These are phyloP conservation scores for Linnemannia exigua DNA, from an alignment of 192 early-diverging fungal species.

Conservation along the genomic window DNA sequence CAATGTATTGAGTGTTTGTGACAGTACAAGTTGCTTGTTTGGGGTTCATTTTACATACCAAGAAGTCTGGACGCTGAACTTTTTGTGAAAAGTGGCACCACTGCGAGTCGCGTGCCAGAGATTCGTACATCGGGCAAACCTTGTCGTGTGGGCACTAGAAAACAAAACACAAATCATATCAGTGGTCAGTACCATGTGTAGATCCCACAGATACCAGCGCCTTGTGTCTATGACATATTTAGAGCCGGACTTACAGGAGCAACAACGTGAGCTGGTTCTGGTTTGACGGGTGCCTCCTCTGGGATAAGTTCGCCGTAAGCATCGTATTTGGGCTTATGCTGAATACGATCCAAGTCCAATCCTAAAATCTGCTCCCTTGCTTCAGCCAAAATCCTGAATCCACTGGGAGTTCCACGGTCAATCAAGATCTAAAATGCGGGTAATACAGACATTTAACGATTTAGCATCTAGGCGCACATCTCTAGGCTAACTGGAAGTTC, in stretches of 20 bases:
- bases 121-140: constrained; percentile 75
- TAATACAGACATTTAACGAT: too few species aligned
- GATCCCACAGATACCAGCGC: too few species aligned
- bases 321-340: constrained; percentile 42
- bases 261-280: constrained; percentile 72
- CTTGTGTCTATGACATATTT: background rate
- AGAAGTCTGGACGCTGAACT: constrained; percentile 68
- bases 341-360: constrained; percentile 46
- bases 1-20: too few species aligned
- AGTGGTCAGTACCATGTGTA: too few species aligned
- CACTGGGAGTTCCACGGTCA: constrained; percentile 84
- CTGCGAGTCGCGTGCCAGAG: constrained; percentile 55
- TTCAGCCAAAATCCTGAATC: constrained; percentile 73
- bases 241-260: constrained; percentile 72
- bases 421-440: constrained; percentile 78
- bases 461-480: background rate
- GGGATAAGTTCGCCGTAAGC: constrained; percentile 28
- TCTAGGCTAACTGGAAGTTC: background rate
- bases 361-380: constrained; percentile 79
- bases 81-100: constrained; percentile 92
- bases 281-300: background rate
- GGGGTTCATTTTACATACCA: constrained; percentile 9
- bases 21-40: background rate
- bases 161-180: background rate
- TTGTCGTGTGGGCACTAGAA: constrained; percentile 79